Evolutionary conservation across 2,329 filamentous ascomycete genomes (phyloP).

Genomic region (Pseudopyricularia cyperi): DNA sequence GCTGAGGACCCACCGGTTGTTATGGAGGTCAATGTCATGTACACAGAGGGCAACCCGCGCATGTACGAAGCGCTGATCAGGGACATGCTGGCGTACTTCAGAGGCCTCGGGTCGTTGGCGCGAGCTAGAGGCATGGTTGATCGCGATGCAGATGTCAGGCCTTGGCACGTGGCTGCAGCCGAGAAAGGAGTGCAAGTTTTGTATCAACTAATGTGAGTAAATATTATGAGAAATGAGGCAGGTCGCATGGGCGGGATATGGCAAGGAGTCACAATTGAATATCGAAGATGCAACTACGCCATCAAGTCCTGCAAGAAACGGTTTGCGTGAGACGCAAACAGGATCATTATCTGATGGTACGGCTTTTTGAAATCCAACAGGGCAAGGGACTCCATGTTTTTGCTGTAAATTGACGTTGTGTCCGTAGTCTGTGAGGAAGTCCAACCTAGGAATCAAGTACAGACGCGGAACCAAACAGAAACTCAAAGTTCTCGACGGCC

Average conservation of each 20-base stretch:
- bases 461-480: constrained; percentile 66
- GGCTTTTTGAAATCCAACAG: not conserved
- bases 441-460: constrained; percentile 15
- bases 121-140: constrained; percentile 51
- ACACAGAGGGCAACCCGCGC: constrained; percentile 37
- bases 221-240: not conserved
- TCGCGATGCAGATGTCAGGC: constrained; percentile 47
- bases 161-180: constrained; percentile 66
- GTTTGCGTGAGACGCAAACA: too few relatives aligned
- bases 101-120: constrained; percentile 56
- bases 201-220: constrained; percentile 45
- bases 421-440: not conserved
- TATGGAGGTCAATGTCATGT: constrained; percentile 53
- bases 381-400: not conserved
- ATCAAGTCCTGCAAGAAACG: too few relatives aligned
- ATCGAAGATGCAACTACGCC: not conserved
- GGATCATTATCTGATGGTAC: not conserved
- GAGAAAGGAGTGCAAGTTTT: constrained; percentile 55
- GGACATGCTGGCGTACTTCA: constrained; percentile 58
- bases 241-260: not conserved
- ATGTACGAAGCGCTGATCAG: constrained; percentile 51
- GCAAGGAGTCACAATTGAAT: not conserved
- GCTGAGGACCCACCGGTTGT: constrained; percentile 44
- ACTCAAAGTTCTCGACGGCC: constrained; percentile 68
- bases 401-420: not conserved